Conservation (phyloP, 441 rosid species). For the Pelargonium fulgidum region DNA sequence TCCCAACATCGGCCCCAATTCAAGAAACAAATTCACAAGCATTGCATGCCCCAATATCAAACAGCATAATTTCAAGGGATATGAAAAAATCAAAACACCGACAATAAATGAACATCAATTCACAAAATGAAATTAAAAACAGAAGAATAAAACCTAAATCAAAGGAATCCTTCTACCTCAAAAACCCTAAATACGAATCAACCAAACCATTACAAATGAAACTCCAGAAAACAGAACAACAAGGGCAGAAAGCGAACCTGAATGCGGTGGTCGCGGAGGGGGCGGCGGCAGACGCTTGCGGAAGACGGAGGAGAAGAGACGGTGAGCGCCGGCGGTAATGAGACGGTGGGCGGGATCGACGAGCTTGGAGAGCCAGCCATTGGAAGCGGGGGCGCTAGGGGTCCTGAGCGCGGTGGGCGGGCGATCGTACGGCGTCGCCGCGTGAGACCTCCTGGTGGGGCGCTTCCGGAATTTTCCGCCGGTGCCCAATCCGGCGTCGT, state of each 20-base stretch:
- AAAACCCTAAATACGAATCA: slow-evolving; percentile 2
- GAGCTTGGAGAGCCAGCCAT: slow-evolving; percentile 77
- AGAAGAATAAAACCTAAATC: not conserved
- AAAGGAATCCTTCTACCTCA: not conserved
- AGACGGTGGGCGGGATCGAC: slow-evolving; percentile 89
- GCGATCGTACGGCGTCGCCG: slow-evolving; percentile 69
- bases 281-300: slow-evolving; percentile 67
- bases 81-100: not conserved
- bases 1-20: not conserved
- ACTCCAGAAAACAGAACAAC: not conserved
- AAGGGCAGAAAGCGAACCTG: slow-evolving; percentile 31
- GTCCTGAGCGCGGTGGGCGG: slow-evolving; percentile 45
- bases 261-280: slow-evolving; percentile 10
- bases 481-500: slow-evolving; percentile 45
- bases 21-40: not conserved
- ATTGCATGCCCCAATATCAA: not conserved
- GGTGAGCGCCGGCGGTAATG: slow-evolving; percentile 63
- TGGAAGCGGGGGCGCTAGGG: slow-evolving; percentile 21
- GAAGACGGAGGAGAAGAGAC: slow-evolving; percentile 62
- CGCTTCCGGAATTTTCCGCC: slow-evolving; percentile 79
- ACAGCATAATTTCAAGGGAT: not conserved
- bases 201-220: not conserved
- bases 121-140: not conserved
- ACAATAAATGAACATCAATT: not conserved
- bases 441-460: slow-evolving; percentile 38